Conservation (phyloP, 805 yeast species). For the Kuraishia hungarica region DNA sequence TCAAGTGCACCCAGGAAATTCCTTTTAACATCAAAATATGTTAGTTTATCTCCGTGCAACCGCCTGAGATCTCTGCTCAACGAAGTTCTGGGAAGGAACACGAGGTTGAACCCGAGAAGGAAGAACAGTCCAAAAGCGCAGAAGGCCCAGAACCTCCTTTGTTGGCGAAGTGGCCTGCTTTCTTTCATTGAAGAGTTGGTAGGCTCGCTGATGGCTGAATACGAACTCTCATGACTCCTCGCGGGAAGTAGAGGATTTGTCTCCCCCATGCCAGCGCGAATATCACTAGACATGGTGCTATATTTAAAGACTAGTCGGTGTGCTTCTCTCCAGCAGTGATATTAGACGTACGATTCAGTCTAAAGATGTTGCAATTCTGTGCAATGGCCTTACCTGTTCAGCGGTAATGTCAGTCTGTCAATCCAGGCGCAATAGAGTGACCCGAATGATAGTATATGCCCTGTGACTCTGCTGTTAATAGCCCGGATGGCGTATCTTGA, state of each 20-base stretch:
- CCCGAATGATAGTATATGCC: background rate
- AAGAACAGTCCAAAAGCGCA: constrained; percentile 41
- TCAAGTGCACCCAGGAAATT: constrained; percentile 36
- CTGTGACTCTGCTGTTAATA: background rate
- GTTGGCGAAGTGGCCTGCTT: background rate
- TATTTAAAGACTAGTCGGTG: background rate
- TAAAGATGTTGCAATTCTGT: too few relatives aligned
- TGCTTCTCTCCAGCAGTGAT: too few relatives aligned
- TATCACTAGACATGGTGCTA: background rate
- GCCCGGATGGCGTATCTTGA: background rate
- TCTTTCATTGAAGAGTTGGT: background rate
- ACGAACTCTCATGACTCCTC: background rate
- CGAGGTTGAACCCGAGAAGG: constrained; percentile 48
- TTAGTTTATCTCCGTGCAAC: constrained; percentile 55
- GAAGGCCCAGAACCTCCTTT: constrained; percentile 31
- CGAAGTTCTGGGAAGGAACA: constrained; percentile 80
- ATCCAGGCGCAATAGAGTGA: background rate
- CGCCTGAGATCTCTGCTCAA: constrained; percentile 73
- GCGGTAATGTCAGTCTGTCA: too few relatives aligned
- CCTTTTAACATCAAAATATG: constrained; percentile 65
- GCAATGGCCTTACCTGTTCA: too few relatives aligned
- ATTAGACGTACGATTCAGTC: too few relatives aligned
- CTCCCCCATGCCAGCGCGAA: background rate
- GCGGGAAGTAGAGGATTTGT: background rate
- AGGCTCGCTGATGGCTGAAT: background rate